Conservation (phyloP, 2,329 filamentous ascomycete species). For the Endocalyx cinctus region DNA sequence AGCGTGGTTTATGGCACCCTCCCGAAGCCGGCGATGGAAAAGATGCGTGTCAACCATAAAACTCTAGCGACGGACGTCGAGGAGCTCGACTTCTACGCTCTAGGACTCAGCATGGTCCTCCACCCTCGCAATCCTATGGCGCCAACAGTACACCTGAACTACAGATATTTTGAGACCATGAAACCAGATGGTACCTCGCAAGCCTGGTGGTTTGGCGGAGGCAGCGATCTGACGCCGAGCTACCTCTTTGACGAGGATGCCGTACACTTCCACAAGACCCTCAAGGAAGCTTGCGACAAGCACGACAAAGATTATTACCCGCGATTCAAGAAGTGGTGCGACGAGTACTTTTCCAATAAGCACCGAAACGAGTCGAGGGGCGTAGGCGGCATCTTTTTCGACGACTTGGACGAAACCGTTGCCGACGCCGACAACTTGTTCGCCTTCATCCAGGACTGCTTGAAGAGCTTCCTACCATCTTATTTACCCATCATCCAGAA, state of each 20-base stretch:
- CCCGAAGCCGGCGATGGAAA: constrained; percentile 78
- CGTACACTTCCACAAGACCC: constrained; percentile 89
- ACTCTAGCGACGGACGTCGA: constrained; percentile 66
- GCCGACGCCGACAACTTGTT: constrained; percentile 88
- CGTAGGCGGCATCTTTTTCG: constrained; percentile 96
- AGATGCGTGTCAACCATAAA: constrained; percentile 95
- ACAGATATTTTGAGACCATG: constrained; percentile 96
- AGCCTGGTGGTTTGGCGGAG: constrained; percentile 98
- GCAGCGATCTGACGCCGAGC: constrained; percentile 84
- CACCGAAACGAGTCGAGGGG: constrained; percentile 84
- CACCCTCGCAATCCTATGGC: constrained; percentile 96
- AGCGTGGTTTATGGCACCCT: constrained; percentile 91
- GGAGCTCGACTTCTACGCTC: constrained; percentile 90
- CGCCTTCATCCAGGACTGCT: constrained; percentile 78
- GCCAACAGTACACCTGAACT: constrained; percentile 96
- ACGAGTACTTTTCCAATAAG: constrained; percentile 93
- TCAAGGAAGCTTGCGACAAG: constrained; percentile 89
- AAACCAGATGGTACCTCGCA: constrained; percentile 75
- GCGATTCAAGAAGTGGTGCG: constrained; percentile 96
- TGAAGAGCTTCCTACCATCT: constrained; percentile 82
- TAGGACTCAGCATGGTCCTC: constrained; percentile 86
- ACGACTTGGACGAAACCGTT: constrained; percentile 84
- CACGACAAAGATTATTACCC: constrained; percentile 92
- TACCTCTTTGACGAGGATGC: constrained; percentile 98
- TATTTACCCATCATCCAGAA: constrained; percentile 86